Base-by-base conservation (phyloP, 371 early-diverging fungal species). In the Mortierella sp. region DNA sequence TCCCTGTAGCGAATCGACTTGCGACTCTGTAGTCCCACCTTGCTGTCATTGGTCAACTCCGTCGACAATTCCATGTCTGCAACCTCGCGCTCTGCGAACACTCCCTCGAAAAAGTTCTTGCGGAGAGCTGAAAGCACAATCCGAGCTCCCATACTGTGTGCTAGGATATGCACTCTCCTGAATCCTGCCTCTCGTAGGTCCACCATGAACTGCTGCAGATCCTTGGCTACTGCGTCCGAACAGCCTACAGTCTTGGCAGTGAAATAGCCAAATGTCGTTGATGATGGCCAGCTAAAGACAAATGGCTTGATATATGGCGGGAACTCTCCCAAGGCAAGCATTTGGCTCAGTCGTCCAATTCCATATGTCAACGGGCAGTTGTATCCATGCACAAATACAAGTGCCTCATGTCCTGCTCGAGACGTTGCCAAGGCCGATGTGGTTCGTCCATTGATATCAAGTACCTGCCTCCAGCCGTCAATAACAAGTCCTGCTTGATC, bases 381-480 rank as follows among this genome's bases (percentile, higher is more conserved):
- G 67, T 81, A 83, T 41, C 83, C 83, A 48, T 80, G 84, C 10
- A 83, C 60, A 63, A 83, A 83, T 14, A 83, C 51, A 3, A 83
- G 57, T 0, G 84, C 84, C 56, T 84, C 84, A 25, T 76, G 63
- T 27, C 81, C 66, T 37, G 71, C 67, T 21, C 66, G 55, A 24
- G 67, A 60, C 3, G 67, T 59, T 7, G 59, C 16, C 19, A 60
- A 2, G 1, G 67, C 72, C 0, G 65, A 55, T 1, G 72, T 37
- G n/a, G 56, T 24, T 13, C 53, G 48, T 3, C 62, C 58, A 14
- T 60, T 57, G 5, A 67, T 41, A 57, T 80, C 81, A 17, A 81
- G 41, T 0, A 76, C 63, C 46, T 81, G 67, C 24, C 68, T 54
- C 74, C 74, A 73, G n/a, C 74, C 74, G 13, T 67, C 63, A 2